A percentile compares a stretch with the other conserved stretches of the same genome.
Evolutionary conservation across 306 rosid species (phyloP).

Genomic region (Dalbergia cochinchinensis): DNA sequence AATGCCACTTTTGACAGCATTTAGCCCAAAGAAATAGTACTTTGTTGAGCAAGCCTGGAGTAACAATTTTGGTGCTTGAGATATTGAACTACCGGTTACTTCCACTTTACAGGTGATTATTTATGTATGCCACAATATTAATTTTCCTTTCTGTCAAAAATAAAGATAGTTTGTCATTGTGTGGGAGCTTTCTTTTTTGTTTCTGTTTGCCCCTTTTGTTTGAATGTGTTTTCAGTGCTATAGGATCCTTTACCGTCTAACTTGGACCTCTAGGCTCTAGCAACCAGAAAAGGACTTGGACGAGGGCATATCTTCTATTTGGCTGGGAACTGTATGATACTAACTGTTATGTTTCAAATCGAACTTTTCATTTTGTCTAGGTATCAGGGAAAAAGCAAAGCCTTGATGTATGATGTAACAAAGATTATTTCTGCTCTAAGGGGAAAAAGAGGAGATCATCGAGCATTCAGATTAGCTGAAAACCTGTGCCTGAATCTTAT

Average conservation of each 20-base stretch:
- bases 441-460: slow-evolving; percentile 93
- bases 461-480: slow-evolving; percentile 95
- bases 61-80: slow-evolving; percentile 94
- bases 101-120: slow-evolving; percentile 91
- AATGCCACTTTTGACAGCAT: slow-evolving; percentile 65
- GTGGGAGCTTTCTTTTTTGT: background rate
- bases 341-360: slow-evolving; percentile 36
- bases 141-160: slow-evolving; percentile 5
- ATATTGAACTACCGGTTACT: slow-evolving; percentile 95
- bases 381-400: slow-evolving; percentile 94
- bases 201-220: background rate
- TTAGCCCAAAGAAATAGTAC: slow-evolving; percentile 83
- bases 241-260: slow-evolving; percentile 12
- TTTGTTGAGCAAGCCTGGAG: slow-evolving; percentile 92
- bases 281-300: slow-evolving; percentile 34
- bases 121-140: slow-evolving; percentile 14
- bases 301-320: slow-evolving; percentile 14
- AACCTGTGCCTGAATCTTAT: slow-evolving; percentile 95
- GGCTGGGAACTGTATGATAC: slow-evolving; percentile 14
- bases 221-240: slow-evolving; percentile 18
- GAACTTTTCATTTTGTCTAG: slow-evolving; percentile 56
- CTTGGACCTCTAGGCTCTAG: slow-evolving; percentile 33
- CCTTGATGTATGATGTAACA: slow-evolving; percentile 97
- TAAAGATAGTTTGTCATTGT: slow-evolving; percentile 9
- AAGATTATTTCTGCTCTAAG: slow-evolving; percentile 88